These are phyloP conservation scores for Fereydounia khargensis DNA, from an alignment of 1,284 basidiomycete genomes.

Conservation along the genomic window DNA sequence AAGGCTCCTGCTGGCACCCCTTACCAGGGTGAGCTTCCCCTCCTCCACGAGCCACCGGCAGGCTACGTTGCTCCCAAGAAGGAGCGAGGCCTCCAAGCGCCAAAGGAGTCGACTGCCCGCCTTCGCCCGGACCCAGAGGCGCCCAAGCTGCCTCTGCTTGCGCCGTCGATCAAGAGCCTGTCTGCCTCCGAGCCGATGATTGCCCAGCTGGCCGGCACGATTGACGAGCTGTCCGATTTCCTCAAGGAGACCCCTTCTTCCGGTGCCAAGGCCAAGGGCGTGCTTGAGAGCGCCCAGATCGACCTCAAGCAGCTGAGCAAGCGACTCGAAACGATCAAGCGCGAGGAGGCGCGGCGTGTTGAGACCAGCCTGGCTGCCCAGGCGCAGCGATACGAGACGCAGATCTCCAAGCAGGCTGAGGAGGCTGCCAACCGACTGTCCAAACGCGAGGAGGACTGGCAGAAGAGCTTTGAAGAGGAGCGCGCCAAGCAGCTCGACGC, in stretches of 20 bases:
- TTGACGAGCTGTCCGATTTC: slow-evolving; percentile 85
- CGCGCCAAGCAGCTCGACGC: slow-evolving; percentile 70
- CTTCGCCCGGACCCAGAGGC: slow-evolving; percentile 46
- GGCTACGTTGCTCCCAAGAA: slow-evolving; percentile 31
- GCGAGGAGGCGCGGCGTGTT: slow-evolving; percentile 74
- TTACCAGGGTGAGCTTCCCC: slow-evolving; percentile 35
- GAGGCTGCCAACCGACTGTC: slow-evolving; percentile 78
- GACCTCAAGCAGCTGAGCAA: slow-evolving; percentile 78
- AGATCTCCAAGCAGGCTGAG: slow-evolving; percentile 79
- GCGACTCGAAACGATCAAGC: slow-evolving; percentile 76
- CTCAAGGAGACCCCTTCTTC: slow-evolving; percentile 61
- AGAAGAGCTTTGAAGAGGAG: slow-evolving; percentile 78
- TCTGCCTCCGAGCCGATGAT: slow-evolving; percentile 81
- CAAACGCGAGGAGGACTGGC: slow-evolving; percentile 81
- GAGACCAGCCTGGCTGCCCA: slow-evolving; percentile 66
- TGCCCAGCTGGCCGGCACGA: slow-evolving; percentile 84
- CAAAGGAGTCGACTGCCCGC: slow-evolving; percentile 26
- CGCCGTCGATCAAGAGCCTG: slow-evolving; percentile 75
- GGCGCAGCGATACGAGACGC: slow-evolving; percentile 75
- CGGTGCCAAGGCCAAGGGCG: slow-evolving; percentile 66
- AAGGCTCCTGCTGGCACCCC: slow-evolving; percentile 51
- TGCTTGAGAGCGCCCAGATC: slow-evolving; percentile 63
- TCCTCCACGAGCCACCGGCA: slow-evolving; percentile 41
- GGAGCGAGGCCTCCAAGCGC: slow-evolving; percentile 48
- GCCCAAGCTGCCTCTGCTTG: slow-evolving; percentile 67